These are phyloP conservation scores for Pistacia integerrima DNA, from an alignment of 345 rosid genomes.

Conservation along the genomic window DNA sequence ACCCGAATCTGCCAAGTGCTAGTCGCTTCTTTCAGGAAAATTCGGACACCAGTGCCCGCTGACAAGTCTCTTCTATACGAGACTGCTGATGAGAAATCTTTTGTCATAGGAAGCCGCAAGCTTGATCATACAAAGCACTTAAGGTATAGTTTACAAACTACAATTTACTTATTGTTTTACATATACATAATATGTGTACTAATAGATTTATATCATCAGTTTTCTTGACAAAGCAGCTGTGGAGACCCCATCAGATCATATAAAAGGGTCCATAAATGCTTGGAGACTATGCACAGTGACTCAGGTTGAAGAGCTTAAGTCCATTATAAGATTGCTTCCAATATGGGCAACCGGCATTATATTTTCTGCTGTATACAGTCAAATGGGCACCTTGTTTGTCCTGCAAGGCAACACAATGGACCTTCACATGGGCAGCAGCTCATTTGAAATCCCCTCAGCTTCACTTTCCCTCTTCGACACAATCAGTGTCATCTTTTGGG, in stretches of 20 bases:
- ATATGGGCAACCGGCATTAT: slow-evolving; percentile 45
- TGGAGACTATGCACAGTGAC: slow-evolving; percentile 49
- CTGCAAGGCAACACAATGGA: slow-evolving; percentile 49
- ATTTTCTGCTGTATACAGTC: slow-evolving; percentile 35
- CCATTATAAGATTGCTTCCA: slow-evolving; percentile 37
- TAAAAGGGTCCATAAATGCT: slow-evolving; percentile 17
- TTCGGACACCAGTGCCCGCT: slow-evolving; percentile 25
- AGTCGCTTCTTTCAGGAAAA: slow-evolving; percentile 42
- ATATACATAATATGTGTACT: background rate
- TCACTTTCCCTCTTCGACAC: slow-evolving; percentile 39
- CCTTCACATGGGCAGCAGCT: slow-evolving; percentile 25
- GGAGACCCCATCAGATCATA: slow-evolving; percentile 17
- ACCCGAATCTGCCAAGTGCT: slow-evolving; percentile 49
- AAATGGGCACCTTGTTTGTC: slow-evolving; percentile 42
- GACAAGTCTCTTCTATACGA: slow-evolving; percentile 38
- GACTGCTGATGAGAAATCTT: slow-evolving; percentile 34
- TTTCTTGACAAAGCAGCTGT: slow-evolving; percentile 54
- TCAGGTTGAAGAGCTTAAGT: slow-evolving; percentile 54
- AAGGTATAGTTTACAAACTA: slow-evolving; percentile 24
- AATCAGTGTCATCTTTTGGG: slow-evolving; percentile 36
- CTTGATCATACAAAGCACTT: slow-evolving; percentile 42
- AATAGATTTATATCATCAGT: slow-evolving; percentile 11
- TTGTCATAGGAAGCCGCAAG: slow-evolving; percentile 44
- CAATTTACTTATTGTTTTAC: background rate
- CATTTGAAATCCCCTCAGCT: slow-evolving; percentile 47